Conservation (phyloP, 352 stramenopile genomes). For the Globisporangium heterothallicum region DNA sequence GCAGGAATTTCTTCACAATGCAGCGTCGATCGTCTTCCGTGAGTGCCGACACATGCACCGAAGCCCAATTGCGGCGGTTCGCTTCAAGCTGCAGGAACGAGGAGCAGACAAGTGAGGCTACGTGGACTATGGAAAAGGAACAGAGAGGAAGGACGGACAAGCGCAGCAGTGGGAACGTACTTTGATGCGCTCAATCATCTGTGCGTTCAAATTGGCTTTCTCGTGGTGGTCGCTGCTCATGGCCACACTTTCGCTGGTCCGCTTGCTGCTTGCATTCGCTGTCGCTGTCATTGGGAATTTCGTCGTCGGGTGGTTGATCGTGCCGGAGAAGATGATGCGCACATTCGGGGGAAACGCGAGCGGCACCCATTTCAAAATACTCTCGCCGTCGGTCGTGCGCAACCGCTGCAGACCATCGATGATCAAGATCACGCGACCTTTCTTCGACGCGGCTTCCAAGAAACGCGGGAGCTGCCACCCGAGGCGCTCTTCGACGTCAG, state of each 20-base stretch:
- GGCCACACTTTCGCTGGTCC: neutral
- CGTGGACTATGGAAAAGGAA: no score
- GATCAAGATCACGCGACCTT: constrained; percentile 86
- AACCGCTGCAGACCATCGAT: constrained; percentile 88
- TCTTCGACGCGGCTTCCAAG: constrained; percentile 85
- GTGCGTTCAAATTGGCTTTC: constrained; percentile 45
- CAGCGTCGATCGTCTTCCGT: constrained; percentile 51
- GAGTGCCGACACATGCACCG: constrained; percentile 54
- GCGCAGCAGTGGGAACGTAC: no score
- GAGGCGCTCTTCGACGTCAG: constrained; percentile 80
- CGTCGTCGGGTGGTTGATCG: constrained; percentile 38
- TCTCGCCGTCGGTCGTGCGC: constrained; percentile 81
- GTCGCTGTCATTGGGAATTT: constrained; percentile 32
- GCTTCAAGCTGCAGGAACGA: constrained; percentile 48
- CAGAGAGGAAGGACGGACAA: no score
- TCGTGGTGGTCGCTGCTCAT: constrained; percentile 52
- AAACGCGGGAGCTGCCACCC: constrained; percentile 90
- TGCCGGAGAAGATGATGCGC: constrained; percentile 78
- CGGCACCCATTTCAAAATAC: constrained; percentile 89
- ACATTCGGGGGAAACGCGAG: constrained; percentile 85
- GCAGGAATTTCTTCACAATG: constrained; percentile 62
- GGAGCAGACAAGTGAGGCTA: neutral
- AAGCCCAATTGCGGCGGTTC: constrained; percentile 68
- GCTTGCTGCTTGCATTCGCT: no score
- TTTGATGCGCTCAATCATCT: constrained; percentile 83